Conservation (phyloP, 768 basidiomycete genomes). For the Filobasidium wieringae region DNA sequence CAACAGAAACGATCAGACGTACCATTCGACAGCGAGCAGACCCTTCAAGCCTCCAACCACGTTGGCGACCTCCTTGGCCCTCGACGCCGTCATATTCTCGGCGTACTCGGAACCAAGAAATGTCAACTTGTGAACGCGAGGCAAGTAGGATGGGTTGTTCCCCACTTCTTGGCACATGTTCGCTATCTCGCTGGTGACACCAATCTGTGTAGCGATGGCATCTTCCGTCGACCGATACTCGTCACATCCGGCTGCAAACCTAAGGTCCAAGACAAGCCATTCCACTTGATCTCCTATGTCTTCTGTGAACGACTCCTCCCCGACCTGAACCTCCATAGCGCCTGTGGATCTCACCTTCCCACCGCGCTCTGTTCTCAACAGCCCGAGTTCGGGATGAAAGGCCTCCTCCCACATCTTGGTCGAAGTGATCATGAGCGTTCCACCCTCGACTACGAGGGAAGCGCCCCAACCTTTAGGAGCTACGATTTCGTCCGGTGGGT, state of each 20-base stretch:
- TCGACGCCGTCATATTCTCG: background rate
- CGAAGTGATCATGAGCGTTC: background rate
- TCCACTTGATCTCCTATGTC: slow-evolving; percentile 9
- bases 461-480: too few species aligned
- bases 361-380: background rate
- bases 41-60: background rate
- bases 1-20: background rate
- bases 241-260: background rate
- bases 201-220: background rate
- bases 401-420: background rate
- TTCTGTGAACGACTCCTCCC: background rate
- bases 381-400: background rate
- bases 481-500: too few species aligned
- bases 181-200: background rate
- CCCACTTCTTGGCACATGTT: background rate
- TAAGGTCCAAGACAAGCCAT: slow-evolving; percentile 6
- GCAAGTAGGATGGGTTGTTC: background rate
- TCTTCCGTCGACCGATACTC: slow-evolving; percentile 3
- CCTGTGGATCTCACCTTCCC: too few species aligned
- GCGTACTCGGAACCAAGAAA: slow-evolving; percentile 11
- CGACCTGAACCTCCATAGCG: too few species aligned
- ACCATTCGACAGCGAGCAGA: slow-evolving; percentile 10
- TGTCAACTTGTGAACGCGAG: slow-evolving; percentile 4
- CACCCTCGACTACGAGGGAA: background rate
- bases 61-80: background rate